Conservation (phyloP, 768 basidiomycete genomes). For the Lyophyllum decastes region DNA sequence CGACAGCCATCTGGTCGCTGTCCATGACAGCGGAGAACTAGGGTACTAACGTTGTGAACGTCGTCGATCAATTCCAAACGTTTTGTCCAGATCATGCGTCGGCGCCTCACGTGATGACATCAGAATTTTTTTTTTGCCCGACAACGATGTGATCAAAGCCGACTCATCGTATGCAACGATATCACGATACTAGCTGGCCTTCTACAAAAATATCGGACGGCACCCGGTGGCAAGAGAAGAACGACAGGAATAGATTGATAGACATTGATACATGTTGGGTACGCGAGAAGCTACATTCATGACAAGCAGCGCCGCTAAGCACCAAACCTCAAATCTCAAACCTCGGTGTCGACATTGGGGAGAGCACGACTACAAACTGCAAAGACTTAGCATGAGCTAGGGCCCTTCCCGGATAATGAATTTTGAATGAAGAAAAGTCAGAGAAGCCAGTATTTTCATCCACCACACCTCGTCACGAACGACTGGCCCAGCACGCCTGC, state of each 20-base stretch:
- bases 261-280: background rate
- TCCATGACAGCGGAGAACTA: conserved; percentile 18
- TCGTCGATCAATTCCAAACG: conserved; percentile 9
- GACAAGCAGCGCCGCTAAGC: background rate
- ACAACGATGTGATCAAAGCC: background rate
- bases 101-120: conserved; percentile 8
- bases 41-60: background rate
- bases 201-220: background rate
- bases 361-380: background rate
- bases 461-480: conserved; percentile 34
- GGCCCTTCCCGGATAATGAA: background rate
- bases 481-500: conserved; percentile 35
- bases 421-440: conserved; percentile 34
- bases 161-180: background rate
- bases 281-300: background rate
- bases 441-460: conserved; percentile 71
- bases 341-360: no score
- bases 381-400: background rate
- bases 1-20: conserved; percentile 18
- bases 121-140: background rate
- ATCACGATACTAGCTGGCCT: background rate
- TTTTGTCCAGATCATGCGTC: conserved; percentile 11
- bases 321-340: no score
- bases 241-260: background rate
- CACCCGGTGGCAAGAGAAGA: background rate